Evolutionary conservation across 2,329 filamentous ascomycete species (phyloP).

Genomic region (Orbilia oligospora): DNA sequence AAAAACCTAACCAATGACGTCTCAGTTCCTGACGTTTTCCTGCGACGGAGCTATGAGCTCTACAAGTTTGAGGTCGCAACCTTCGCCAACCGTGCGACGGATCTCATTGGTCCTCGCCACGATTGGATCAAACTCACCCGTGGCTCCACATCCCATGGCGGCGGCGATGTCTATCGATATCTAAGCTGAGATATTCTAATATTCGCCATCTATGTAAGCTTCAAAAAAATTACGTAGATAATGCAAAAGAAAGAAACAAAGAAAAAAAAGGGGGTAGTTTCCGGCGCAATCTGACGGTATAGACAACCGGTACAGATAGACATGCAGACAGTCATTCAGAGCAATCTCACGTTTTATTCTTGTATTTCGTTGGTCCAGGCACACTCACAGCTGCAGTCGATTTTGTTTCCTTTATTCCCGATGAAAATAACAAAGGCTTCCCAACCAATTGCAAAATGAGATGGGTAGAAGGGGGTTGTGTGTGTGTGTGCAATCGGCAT

Average conservation of each 20-base stretch:
- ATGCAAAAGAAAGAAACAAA: too few relatives aligned
- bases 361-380: background rate
- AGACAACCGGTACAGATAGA: too few relatives aligned
- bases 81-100: conserved; percentile 27
- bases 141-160: conserved; percentile 7
- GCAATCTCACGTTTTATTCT: background rate
- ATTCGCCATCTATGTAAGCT: conserved; percentile 10
- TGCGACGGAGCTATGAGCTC: conserved; percentile 24
- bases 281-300: background rate
- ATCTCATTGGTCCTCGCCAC: conserved; percentile 29
- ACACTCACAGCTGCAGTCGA: background rate
- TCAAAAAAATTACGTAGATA: too few relatives aligned
- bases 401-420: too few relatives aligned
- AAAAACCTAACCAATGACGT: conserved; percentile 14
- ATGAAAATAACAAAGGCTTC: too few relatives aligned
- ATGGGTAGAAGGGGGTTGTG: background rate
- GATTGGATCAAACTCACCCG: background rate
- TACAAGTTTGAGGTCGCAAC: conserved; percentile 50
- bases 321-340: too few relatives aligned
- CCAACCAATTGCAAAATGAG: too few relatives aligned
- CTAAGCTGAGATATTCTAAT: background rate
- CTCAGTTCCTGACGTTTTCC: background rate
- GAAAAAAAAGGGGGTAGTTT: too few relatives aligned
- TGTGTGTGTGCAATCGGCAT: background rate
- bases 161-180: background rate